These are phyloP conservation scores for Camellia oleifera DNA, from an alignment of 179 eudicot genomes.

Conservation along the genomic window DNA sequence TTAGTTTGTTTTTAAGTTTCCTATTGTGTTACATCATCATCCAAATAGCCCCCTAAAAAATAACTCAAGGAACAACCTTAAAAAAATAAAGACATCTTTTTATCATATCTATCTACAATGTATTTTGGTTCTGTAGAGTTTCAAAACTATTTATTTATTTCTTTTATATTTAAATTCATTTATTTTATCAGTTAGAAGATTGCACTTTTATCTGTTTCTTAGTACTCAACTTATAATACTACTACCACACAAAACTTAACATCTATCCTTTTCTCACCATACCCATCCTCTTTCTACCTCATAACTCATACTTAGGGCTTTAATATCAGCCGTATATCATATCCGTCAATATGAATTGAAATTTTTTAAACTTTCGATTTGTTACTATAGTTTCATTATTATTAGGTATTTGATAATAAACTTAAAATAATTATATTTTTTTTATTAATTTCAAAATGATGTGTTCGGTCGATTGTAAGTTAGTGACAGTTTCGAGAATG, in stretches of 20 bases:
- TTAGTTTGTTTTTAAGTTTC: conserved; percentile 13
- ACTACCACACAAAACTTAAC: neutral
- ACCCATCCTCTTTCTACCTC: neutral
- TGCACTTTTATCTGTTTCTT: neutral
- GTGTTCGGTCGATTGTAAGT: neutral
- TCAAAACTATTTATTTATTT: neutral
- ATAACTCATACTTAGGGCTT: neutral
- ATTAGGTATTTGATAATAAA: too few relatives aligned
- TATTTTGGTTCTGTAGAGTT: conserved; percentile 6
- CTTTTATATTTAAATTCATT: neutral
- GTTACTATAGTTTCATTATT: too few relatives aligned
- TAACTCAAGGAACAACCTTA: conserved; percentile 17
- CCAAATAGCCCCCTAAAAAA: neutral
- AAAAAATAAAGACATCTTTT: neutral
- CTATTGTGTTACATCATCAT: conserved; percentile 9
- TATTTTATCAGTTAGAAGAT: neutral
- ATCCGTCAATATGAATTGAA: too few relatives aligned
- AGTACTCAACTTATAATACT: neutral
- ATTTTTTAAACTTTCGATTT: too few relatives aligned
- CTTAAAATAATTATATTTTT: too few relatives aligned
- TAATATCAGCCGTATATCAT: too few relatives aligned
- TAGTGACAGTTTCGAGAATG: conserved; percentile 12
- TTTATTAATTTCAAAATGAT: too few relatives aligned
- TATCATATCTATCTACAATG: neutral
- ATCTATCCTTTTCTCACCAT: neutral